Base-by-base conservation (phyloP, 352 stramenopile genomes). In the Phytophthora quininea region DNA sequence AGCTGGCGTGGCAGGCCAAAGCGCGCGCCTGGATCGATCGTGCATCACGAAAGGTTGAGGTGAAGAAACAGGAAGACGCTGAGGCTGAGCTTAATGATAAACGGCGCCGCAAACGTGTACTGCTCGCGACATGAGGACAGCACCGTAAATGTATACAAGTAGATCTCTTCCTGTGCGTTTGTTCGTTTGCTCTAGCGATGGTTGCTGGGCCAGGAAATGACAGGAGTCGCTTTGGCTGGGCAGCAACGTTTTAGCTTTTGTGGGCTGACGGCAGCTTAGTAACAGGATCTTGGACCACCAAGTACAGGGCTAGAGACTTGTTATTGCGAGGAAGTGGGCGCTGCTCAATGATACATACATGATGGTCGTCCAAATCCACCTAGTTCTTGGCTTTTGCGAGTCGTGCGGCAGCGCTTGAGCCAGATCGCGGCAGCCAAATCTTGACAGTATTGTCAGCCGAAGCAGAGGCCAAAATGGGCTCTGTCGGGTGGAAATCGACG, bases 31-130 rank as follows among this genome's bases (percentile, higher is more conserved):
- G 92, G 88, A 83, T 98, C 54, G 88, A 96, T 33, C 90, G 87
- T 15, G 92, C 91, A 5, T 83, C 71, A 7, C 82, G 90, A 33
- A 98, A 98, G 71, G 83, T 98, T 63, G 74, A 93, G 6, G 79
- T 97, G 35, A 98, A 98, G 69, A 83, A 95, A 73, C 80, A 93
- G 59, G 90, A 98, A 69, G 91, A 98, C 66, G 76, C 79, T 8
- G 89, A 93, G 61, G 86, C 84, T 42, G 80, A 90, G 54, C 69
- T 76, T 10, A 89, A 88, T 46, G 81, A 89, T 57, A 92, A 91
- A 67, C 89, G 89, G 35, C 78, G 82, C 32, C 77, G 85, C 40
- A 91, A 91, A 71, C 77, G 78, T 31, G 71, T 87, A 33, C 60
- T 93, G 45, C 64, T 93, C 37, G 81, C 76, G 12, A 72, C 67